Percentiles rank a stretch among this genome's conserved stretches.
Conservation (phyloP, 2,329 filamentous ascomycete genomes). For the Dactylellina sp. region DNA sequence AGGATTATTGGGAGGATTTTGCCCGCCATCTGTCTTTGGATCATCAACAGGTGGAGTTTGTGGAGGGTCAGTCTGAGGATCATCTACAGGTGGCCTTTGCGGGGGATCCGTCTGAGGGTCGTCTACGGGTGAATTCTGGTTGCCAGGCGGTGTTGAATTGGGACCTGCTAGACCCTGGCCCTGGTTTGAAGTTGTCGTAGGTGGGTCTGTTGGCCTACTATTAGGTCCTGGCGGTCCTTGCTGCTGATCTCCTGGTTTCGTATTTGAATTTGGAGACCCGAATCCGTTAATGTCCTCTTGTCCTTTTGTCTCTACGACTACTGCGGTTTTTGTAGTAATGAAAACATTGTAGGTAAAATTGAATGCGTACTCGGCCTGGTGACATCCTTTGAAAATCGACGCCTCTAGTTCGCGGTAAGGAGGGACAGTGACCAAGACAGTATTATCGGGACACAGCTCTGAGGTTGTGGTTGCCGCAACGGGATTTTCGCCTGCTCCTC, state of each 20-base stretch:
- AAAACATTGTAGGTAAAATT: slow-evolving; percentile 28
- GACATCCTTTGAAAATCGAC: slow-evolving; percentile 16
- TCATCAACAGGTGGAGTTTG: too few species aligned
- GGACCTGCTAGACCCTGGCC: neutral
- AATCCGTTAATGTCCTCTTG: slow-evolving; percentile 9
- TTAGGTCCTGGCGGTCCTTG: neutral
- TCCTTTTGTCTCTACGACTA: slow-evolving; percentile 43
- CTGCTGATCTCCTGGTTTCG: slow-evolving; percentile 3
- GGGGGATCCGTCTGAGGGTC: neutral
- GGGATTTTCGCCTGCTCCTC: neutral
- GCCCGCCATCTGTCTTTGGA: too few species aligned
- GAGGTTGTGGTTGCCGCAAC: neutral
- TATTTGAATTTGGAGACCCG: neutral
- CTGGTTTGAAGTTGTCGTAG: neutral
- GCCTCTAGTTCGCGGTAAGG: neutral
- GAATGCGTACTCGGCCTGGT: neutral
- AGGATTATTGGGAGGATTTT: too few species aligned
- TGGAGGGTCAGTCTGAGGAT: neutral
- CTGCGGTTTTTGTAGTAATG: slow-evolving; percentile 43
- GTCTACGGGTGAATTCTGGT: neutral
- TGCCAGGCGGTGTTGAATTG: neutral
- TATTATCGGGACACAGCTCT: slow-evolving; percentile 32
- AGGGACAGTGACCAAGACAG: slow-evolving; percentile 30
- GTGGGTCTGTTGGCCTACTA: slow-evolving; percentile 1
- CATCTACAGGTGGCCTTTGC: neutral